Base-by-base conservation (phyloP, 1,139 yeast genomes). In the Kurtzmaniella natalensis region DNA sequence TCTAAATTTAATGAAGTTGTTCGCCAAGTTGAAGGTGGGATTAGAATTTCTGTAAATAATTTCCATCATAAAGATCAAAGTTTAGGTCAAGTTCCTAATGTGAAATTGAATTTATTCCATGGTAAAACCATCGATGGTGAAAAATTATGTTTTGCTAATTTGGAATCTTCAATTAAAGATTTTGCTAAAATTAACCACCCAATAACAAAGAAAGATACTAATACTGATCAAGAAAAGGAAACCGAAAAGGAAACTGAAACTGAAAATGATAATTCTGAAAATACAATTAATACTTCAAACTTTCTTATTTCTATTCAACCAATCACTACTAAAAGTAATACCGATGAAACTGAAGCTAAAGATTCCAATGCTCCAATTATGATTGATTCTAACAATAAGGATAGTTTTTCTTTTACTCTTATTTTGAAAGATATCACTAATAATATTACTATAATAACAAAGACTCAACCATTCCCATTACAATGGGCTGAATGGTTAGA, bases 1-100 rank as follows among this genome's bases (percentile, higher is more conserved):
- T 66, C 70, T 32, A 85, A 81, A 44, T 92, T 92, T 57, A 80
- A 78, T 48, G 70, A 72, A 37, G 96, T 87, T n/a, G 79, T 88
- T 81, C 73, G 74, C 43, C 96, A 89, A 57, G 96, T 89, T 11
- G 96, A 89, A 54, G 96, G 96, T 24, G 89, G 87, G 9, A 87
- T 81, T 30, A 67, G 73, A 35, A 74, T 80, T 11, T 66, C 68
- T 40, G 76, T 79, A 7, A 70, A 68, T 47, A 73, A 77, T 59
- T 64, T 61, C 44, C 61, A 72, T 59, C 72, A 76, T 48, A 60
- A 74, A 50, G 37, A 42, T 37, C 49, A 27, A 18, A 16, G 8
- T 9, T 14, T 10, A 23, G 26, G 16, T 5, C 23, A 25, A 9
- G 31, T 23, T 18, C 55, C 46, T 16, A 59, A 58, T 30, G 55